Evolutionary conservation across 306 rosid genomes (phyloP).

Genomic region (Malus sylvestris): DNA sequence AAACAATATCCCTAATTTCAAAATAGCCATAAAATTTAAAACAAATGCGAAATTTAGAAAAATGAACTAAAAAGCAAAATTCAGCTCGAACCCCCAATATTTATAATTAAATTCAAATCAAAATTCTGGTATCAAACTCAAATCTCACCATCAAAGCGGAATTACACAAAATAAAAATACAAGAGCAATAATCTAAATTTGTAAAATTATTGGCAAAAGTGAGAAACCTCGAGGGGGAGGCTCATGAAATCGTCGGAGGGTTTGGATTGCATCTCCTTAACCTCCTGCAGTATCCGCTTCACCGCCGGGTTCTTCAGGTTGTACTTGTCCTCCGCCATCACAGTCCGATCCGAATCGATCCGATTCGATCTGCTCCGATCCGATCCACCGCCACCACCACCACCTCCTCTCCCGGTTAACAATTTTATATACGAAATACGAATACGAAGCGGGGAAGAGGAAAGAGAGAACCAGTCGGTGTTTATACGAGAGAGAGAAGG

Average conservation of each 20-base stretch:
- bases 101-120: background rate
- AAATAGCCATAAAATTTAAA: background rate
- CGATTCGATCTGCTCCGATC: background rate
- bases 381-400: background rate
- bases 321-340: conserved; percentile 76
- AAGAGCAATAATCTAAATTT: background rate
- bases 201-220: too few relatives aligned
- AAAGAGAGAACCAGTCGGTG: background rate
- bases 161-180: background rate
- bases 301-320: conserved; percentile 86
- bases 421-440: background rate
- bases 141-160: background rate
- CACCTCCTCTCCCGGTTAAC: background rate
- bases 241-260: conserved; percentile 96
- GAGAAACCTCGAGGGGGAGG: conserved; percentile 81
- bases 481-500: background rate
- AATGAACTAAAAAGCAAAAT: background rate
- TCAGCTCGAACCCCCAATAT: conserved; percentile 1
- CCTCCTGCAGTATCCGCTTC: conserved; percentile 90
- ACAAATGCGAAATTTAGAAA: background rate
- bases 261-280: conserved; percentile 88
- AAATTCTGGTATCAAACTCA: background rate
- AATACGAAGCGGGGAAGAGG: background rate
- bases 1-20: background rate
- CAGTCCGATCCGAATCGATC: background rate